Evolutionary conservation across 1,139 yeast genomes (phyloP).

Genomic region (Zhuliangozyma parablackwelliae): DNA sequence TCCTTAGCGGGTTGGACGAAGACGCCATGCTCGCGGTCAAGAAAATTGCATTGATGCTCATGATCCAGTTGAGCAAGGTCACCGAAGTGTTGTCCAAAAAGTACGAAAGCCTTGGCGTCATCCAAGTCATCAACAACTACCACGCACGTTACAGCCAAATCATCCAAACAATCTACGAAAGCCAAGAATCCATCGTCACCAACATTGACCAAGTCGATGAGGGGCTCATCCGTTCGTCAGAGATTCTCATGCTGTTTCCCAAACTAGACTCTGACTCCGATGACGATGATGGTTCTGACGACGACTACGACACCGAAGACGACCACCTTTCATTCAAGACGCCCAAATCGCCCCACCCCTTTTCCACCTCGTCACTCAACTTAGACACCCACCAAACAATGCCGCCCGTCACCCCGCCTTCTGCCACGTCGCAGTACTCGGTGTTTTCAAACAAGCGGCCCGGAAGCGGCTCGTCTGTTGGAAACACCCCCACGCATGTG

Average conservation of each 20-base stretch:
- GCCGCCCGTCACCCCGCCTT: conserved; percentile 40
- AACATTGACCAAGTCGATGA: conserved; percentile 13
- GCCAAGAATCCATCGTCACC: conserved; percentile 16
- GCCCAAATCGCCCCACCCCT: conserved; percentile 26
- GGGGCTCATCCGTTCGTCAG: conserved; percentile 20
- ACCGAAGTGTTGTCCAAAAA: conserved; percentile 56
- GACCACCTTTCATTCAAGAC: conserved; percentile 19
- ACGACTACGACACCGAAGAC: conserved; percentile 18
- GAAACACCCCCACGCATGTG: conserved; percentile 27
- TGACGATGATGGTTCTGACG: conserved; percentile 8
- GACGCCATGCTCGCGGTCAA: conserved; percentile 40
- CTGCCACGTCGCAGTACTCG: conserved; percentile 39
- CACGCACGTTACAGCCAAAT: conserved; percentile 21
- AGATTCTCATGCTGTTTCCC: conserved; percentile 26
- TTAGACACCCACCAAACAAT: conserved; percentile 10
- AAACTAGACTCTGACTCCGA: conserved; percentile 7
- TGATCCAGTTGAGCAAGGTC: conserved; percentile 42
- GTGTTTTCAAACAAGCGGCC: conserved; percentile 30
- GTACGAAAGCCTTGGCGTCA: conserved; percentile 43
- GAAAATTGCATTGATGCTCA: conserved; percentile 42
- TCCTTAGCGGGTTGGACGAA: conserved; percentile 47
- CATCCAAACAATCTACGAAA: conserved; percentile 24
- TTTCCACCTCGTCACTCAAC: conserved; percentile 24
- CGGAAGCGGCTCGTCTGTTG: conserved; percentile 15
- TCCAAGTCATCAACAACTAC: conserved; percentile 35